Evolutionary conservation across 1,139 yeast species (phyloP), one percentile per base, ranked within the genome.

Genomic region (Pichia sp.): DNA sequence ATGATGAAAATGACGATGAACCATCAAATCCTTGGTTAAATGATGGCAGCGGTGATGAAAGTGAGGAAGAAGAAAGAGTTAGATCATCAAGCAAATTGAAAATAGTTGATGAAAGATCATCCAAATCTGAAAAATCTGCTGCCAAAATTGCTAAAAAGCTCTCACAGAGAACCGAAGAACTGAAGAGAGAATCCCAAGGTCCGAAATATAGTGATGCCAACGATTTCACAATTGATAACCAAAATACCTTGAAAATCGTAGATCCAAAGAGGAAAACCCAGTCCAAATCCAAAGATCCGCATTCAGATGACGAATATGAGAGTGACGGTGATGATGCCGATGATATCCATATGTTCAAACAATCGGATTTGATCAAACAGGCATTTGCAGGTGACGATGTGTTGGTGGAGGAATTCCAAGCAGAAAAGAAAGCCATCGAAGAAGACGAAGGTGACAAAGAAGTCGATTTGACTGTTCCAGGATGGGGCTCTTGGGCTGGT

Each of bases 341-440:
- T 43, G 67, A 64, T 42, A 64, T 61, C 42, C 61, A 55, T 43
- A 65, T 75, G 70, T 86, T 92, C 67, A 75, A 78, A 55, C 97
- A 92, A 62, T 79, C 80, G 50, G 92, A 87, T 47, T 71, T 92
- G 41, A 86, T 60, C 38, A 77, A 81, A 52, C 84, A 90, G 58
- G 98, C 98, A 0, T 92, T 92, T 71, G 97, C 97, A 3, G 97
- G 97, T 28, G 99, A 92, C 64, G 94, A 92, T 59, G 82, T 80
- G 39, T 49, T 58, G 27, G 83, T 79, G n/a, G 83, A 82, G 27
- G 73, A 75, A 26, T 95, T 88, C 53, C 88, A 88, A 60, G 76
- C 75, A 49, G 79, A 73, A 27, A 92, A 92, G 67, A 69, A 70
- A 47, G 72, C 76, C 52, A 75, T 75, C n/a, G 70, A 75, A 5